phyloP scores from a whole-genome alignment of 2,329 filamentous ascomycete species.

The Daldinia sp. region DNA sequence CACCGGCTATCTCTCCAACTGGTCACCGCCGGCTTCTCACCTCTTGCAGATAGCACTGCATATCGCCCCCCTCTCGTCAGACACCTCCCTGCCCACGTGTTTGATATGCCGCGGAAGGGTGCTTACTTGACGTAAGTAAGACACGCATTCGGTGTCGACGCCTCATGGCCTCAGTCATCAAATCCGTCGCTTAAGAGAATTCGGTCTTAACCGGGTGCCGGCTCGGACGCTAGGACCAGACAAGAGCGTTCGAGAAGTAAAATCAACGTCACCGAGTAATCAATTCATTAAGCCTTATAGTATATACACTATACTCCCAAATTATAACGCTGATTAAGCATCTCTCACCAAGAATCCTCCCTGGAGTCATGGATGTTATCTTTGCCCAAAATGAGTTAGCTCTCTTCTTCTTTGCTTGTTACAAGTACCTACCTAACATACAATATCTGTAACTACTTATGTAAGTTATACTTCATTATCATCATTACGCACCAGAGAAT shows the following conservation, averaged over 20 bases:
- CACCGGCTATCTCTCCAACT: conserved; percentile 11
- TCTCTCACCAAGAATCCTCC: background rate
- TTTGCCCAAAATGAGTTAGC: background rate
- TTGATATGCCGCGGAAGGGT: conserved; percentile 33
- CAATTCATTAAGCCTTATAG: background rate
- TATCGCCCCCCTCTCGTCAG: conserved; percentile 26
- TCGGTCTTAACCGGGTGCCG: background rate
- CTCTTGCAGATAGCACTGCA: conserved; percentile 29
- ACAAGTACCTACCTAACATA: background rate
- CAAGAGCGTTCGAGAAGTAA: background rate
- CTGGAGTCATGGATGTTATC: background rate
- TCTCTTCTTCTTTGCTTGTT: background rate
- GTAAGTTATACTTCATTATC: background rate
- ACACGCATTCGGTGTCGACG: conserved; percentile 24
- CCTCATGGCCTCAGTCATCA: conserved; percentile 12
- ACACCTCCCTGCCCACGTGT: conserved; percentile 39
- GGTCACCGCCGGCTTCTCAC: conserved; percentile 24
- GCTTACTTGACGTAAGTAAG: conserved; percentile 34
- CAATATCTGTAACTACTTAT: too few relatives aligned
- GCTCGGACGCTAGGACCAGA: background rate
- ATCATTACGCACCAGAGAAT: background rate
- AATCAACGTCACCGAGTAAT: background rate
- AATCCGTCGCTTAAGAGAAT: conserved; percentile 19
- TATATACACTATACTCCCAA: background rate
- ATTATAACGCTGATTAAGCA: background rate